Evolutionary conservation across 2,329 filamentous ascomycete genomes (phyloP), one percentile per base, ranked within the genome.

Genomic region (Fonsecaea pugnacius): DNA sequence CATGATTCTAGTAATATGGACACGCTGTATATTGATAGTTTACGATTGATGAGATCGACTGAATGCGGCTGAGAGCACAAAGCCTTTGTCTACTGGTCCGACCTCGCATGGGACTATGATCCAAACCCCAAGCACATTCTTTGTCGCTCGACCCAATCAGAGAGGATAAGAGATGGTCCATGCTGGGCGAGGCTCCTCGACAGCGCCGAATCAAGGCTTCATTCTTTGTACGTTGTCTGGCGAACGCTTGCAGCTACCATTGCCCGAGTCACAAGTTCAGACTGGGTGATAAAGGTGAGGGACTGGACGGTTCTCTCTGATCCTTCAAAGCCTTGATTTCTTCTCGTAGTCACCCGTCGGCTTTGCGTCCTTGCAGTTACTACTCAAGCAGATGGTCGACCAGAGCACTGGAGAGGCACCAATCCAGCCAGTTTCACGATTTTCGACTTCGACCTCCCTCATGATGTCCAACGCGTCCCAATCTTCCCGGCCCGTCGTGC

Each of bases 171-270:
- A 21, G 18, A 35, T 54, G 58, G 36, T n/a, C 62, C 55, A 18
- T 62, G 55, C 54, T 43, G 21, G 64, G 35, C 54, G 61, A 64
- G 54, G 61, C 62, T 60, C 35, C 27, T 58, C 57, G 21, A 33
- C 40, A 35, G 24, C 18, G 48, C 46, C 35, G 24, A 24, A 38
- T 58, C 24, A 53, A 27, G 46, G 32, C 43, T 50, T 24, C 65
- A 67, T 67, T 67, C 65, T 62, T 67, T 67, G 61, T 64, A 12
- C 30, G 65, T 67, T 62, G 62, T 53, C 64, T 21, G 55, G 61
- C 24, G 40, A 67, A 56, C 43, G 38, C 63, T 60, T 51, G 63
- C 63, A 38, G 43, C 16, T 48, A 56, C n/a, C 51, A 21, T 33
- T 33, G n/a, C 43, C 18, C 16, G 14, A 16, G 33, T 59, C 57